Evolutionary conservation across 352 stramenopile genomes (phyloP).

Genomic region (Phytophthora meadii): DNA sequence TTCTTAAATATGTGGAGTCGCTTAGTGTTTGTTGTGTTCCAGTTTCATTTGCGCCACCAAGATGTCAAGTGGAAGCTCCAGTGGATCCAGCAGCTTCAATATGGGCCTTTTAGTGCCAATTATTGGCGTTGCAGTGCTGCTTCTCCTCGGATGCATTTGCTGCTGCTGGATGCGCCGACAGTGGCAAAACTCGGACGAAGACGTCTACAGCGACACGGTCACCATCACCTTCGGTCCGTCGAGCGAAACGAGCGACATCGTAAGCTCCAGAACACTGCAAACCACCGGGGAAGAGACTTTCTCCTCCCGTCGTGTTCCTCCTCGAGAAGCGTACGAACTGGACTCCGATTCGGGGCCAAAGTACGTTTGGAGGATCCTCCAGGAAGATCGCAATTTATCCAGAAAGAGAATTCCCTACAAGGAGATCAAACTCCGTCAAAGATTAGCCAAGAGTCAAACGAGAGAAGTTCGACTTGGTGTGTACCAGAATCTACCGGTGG

Average conservation of each 20-base stretch:
- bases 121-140: slow-evolving; percentile 18
- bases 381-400: slow-evolving; percentile 22
- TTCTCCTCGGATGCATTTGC: slow-evolving; percentile 27
- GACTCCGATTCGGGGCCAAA: slow-evolving; percentile 20
- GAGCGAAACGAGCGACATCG: slow-evolving; percentile 10
- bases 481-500: slow-evolving; percentile 38
- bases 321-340: slow-evolving; percentile 27
- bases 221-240: slow-evolving; percentile 5
- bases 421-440: slow-evolving; percentile 24
- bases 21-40: background rate
- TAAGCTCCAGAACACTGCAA: slow-evolving; percentile 7
- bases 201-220: slow-evolving; percentile 9
- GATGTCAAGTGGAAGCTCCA: slow-evolving; percentile 8
- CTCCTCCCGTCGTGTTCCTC: slow-evolving; percentile 3
- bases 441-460: slow-evolving; percentile 36
- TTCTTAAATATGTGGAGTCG: background rate
- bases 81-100: slow-evolving; percentile 13
- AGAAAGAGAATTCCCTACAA: slow-evolving; percentile 36
- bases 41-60: slow-evolving; percentile 6
- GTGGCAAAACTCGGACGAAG: slow-evolving; percentile 17
- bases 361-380: slow-evolving; percentile 20
- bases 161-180: slow-evolving; percentile 34
- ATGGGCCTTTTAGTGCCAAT: slow-evolving; percentile 27
- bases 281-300: slow-evolving; percentile 8
- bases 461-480: slow-evolving; percentile 45